Base-by-base conservation (phyloP, 2,329 filamentous ascomycete species). In the Kalaharituber pfeilii region DNA sequence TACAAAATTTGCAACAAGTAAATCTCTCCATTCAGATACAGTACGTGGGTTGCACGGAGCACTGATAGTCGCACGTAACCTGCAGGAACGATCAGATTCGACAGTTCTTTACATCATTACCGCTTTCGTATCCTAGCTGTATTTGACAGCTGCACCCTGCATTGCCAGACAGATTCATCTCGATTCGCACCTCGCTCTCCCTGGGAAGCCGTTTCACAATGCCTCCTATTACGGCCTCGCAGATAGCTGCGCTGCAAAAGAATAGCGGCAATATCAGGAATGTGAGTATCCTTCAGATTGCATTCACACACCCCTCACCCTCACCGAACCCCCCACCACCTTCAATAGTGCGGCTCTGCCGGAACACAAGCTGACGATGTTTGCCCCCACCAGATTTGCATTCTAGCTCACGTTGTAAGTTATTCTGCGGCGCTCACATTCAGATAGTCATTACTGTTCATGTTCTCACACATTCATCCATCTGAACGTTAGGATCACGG, bases 201-300 rank as follows among this genome's bases (percentile, higher is more conserved):
- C n/a, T n/a, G n/a, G n/a, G n/a, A n/a, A n/a, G n/a, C n/a, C n/a
- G n/a, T n/a, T 39, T 50, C 47, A 22, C 27, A 6, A 98, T 98
- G 91, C 89, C 91, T 61, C 81, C 95, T 62, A 86, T 98, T 62
- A 83, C 79, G 60, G 80, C 88, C 60, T 86, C 95, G 63, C 88
- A 93, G 74, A 79, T 98, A 66, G 84, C 91, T 63, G 79, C 81
- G 69, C 80, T 98, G 63, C 91, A 98, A 74, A 79, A 80, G 68
- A 83, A 88, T 67, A 79, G 87, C 63, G 80, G 88, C 61, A 84
- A 88, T 69, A 83, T 98, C 67, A 79, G 91, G 73, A 98, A 98
- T 76, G 87, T 93, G 74, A 68, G 78, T 68, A 62, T 64, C 52
- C 28, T 27, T 18, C 9, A 50, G 15, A 49, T 8, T 13, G 6